Evolutionary conservation across 106 monocot species (phyloP), one percentile per base, ranked within the genome.

Genomic region (Iris macrosiphon): DNA sequence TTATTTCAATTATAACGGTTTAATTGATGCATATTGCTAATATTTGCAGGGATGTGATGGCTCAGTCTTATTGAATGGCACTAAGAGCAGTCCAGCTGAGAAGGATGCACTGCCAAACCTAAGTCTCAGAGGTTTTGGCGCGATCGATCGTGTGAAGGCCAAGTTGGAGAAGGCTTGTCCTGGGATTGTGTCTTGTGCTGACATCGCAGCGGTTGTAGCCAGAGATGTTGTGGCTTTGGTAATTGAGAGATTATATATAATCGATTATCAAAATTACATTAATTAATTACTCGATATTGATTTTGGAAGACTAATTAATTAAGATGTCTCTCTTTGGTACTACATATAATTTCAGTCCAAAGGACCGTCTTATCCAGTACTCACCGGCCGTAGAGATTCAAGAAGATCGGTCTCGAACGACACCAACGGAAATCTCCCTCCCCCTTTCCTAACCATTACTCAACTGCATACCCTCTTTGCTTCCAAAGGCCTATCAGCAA

Each of bases 81-180:
- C 51, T 0, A 52, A 31, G 4, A 29, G 32, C 1, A 56, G 33
- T 15, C 32, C 28, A 1, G 75, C 59, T 0, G 80, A 80, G 45
- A 75, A 66, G 40, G 70, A 75, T 40, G 53, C 50, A 34, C 13
- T 16, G 10, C 65, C 61, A 11, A 80, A 65, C 48, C 21, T 55
- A 12, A 71, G 61, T 53, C 40, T 80, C 13, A 53, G 70, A 15
- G 80, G 80, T 9, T 80, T 38, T 30, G 20, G 23, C 7, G 46
- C 49, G 21, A 80, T 80, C 17, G 80, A 80, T 10, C 32, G 49
- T 0, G 34, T 75, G 49, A 80, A 80, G 45, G 57, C 46, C 4
- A 62, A 52, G 60, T 24, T 80, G 47, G 80, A 80, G 59, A 52
- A 49, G 21, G 80, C 59, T 38, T 80, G 80, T 35, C 80, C 80